Conservation (phyloP, 2,329 filamentous ascomycete genomes). For the Aspergillus sp. region DNA sequence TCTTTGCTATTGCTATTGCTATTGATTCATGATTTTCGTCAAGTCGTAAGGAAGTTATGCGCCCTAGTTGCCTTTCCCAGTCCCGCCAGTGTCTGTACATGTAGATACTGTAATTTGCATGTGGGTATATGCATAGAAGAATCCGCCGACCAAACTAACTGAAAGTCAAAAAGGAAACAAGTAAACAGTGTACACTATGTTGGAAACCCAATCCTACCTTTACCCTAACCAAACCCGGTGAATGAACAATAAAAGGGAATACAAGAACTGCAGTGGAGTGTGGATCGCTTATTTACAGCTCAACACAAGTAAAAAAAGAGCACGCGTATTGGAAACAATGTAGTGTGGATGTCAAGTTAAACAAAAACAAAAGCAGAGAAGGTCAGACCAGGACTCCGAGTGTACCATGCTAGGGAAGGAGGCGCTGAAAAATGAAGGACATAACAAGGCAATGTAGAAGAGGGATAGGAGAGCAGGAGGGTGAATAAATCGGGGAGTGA, state of each 20-base stretch:
- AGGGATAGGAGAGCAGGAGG: neutral
- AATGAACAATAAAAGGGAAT: neutral
- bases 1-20: neutral
- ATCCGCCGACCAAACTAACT: neutral
- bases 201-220: too few relatives aligned
- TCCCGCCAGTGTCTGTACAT: neutral
- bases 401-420: neutral
- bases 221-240: too few relatives aligned
- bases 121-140: neutral
- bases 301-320: neutral
- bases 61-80: neutral
- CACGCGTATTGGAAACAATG: neutral
- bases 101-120: neutral
- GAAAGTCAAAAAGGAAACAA: neutral
- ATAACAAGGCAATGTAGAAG: neutral
- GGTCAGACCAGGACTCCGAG: neutral
- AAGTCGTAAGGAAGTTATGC: constrained; percentile 4
- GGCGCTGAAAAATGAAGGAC: neutral
- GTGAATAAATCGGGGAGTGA: neutral
- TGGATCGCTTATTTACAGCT: too few relatives aligned
- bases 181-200: neutral
- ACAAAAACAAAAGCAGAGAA: neutral
- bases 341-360: neutral
- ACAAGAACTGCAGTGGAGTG: too few relatives aligned
- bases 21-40: constrained; percentile 4